Conservation (phyloP, 2,329 filamentous ascomycete species). For the Cladorrhinum sp. region DNA sequence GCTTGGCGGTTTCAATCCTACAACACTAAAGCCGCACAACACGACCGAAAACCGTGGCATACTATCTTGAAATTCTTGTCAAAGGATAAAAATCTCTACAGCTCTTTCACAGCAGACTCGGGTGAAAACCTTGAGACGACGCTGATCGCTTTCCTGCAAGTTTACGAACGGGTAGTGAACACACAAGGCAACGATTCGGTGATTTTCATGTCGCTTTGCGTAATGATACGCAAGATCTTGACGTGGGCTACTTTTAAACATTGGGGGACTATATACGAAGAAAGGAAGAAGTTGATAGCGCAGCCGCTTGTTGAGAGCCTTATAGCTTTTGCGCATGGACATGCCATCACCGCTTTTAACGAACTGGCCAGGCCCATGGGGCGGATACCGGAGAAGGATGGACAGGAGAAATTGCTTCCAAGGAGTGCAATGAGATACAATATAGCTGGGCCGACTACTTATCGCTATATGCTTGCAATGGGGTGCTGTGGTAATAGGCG, state of each 20-base stretch:
- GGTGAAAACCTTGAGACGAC: constrained; percentile 32
- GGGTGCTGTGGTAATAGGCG: constrained; percentile 58
- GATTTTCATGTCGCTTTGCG: constrained; percentile 38
- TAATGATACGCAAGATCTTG: constrained; percentile 33
- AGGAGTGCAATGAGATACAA: constrained; percentile 36
- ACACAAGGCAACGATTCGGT: constrained; percentile 34
- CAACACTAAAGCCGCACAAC: not conserved
- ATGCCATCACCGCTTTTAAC: constrained; percentile 16
- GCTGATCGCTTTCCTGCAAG: constrained; percentile 33
- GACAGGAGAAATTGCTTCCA: not conserved
- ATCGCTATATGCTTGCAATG: constrained; percentile 62
- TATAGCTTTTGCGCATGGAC: constrained; percentile 8
- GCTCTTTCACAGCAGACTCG: constrained; percentile 16
- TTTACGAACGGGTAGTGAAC: constrained; percentile 31
- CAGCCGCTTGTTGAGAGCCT: constrained; percentile 5
- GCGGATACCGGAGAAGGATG: constrained; percentile 11
- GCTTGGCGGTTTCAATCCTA: constrained; percentile 27
- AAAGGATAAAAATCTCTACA: constrained; percentile 33
- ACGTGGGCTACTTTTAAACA: constrained; percentile 14
- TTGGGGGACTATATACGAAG: not conserved
- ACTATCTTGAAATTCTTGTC: constrained; percentile 40
- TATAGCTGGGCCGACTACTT: constrained; percentile 47
- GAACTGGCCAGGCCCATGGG: constrained; percentile 31
- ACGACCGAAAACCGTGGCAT: constrained; percentile 42
- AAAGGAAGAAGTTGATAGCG: not conserved